Percentiles rank a stretch among this genome's conserved stretches.
These are phyloP conservation scores for Ceratobasidium sp. DNA, from an alignment of 1,284 basidiomycete species.

Conservation along the genomic window DNA sequence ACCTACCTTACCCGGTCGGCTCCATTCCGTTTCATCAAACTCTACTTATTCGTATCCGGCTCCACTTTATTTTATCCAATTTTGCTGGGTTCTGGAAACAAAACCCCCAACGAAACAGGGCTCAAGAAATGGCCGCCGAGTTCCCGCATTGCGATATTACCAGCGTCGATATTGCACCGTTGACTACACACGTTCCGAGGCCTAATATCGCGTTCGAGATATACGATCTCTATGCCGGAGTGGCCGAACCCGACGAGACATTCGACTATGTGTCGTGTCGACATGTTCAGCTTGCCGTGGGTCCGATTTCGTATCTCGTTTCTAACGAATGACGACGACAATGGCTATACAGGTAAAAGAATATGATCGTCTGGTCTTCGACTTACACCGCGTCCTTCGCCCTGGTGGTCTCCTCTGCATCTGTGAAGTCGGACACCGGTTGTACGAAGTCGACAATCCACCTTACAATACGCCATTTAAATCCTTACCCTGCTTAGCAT, in stretches of 20 bases:
- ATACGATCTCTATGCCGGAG: slow-evolving; percentile 31
- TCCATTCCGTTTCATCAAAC: too few species aligned
- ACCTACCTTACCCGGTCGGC: background rate
- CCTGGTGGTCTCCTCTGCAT: slow-evolving; percentile 23
- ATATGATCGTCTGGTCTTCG: slow-evolving; percentile 34
- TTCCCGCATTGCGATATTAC: slow-evolving; percentile 40
- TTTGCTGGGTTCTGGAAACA: too few species aligned
- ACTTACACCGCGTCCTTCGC: slow-evolving; percentile 15
- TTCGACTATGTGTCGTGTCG: slow-evolving; percentile 40
- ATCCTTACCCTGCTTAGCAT: background rate
- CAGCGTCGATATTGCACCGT: slow-evolving; percentile 23
- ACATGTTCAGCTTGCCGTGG: slow-evolving; percentile 20
- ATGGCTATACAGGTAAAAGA: slow-evolving; percentile 25
- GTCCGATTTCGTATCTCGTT: background rate
- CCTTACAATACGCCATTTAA: slow-evolving; percentile 3
- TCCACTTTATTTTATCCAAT: too few species aligned
- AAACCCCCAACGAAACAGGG: slow-evolving; percentile 4
- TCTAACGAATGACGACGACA: background rate
- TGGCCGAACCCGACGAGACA: slow-evolving; percentile 29
- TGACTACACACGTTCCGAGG: slow-evolving; percentile 13
- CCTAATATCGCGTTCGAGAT: slow-evolving; percentile 31
- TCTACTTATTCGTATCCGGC: too few species aligned
- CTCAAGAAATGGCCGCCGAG: slow-evolving; percentile 36
- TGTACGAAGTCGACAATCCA: slow-evolving; percentile 30
- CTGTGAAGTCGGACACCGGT: slow-evolving; percentile 22